phyloP scores from a whole-genome alignment of 2,329 filamentous ascomycete genomes.

The Phialophora verrucosa region DNA sequence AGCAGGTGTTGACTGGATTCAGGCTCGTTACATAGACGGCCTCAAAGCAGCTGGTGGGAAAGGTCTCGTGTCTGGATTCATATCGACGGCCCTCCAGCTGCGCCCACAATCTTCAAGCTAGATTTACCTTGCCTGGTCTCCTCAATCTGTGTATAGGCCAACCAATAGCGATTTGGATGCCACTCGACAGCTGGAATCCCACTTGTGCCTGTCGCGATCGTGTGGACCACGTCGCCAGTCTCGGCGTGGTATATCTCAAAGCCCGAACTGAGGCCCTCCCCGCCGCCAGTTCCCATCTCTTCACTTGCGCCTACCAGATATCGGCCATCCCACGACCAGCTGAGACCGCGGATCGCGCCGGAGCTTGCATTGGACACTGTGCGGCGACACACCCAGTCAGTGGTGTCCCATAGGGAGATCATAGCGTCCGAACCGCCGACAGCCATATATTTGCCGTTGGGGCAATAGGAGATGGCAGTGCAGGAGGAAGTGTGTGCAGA shows the following conservation, averaged over 20 bases:
- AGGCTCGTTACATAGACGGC: neutral
- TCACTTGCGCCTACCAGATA: constrained; percentile 57
- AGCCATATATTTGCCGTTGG: constrained; percentile 56
- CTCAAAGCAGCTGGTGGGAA: neutral
- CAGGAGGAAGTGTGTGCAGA: constrained; percentile 58
- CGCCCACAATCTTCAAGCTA: constrained; percentile 56
- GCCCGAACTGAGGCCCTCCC: constrained; percentile 43
- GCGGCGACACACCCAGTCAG: constrained; percentile 57
- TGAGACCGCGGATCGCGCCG: constrained; percentile 54
- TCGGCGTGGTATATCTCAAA: constrained; percentile 59
- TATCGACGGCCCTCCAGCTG: constrained; percentile 45
- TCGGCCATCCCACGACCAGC: constrained; percentile 58
- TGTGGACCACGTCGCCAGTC: constrained; percentile 56
- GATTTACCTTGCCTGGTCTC: constrained; percentile 46
- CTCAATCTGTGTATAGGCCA: constrained; percentile 56
- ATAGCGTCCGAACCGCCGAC: constrained; percentile 57
- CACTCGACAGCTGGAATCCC: constrained; percentile 56
- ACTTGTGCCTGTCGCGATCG: constrained; percentile 49
- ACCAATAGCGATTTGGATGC: constrained; percentile 57
- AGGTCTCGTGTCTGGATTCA: constrained; percentile 10
- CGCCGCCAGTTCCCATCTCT: constrained; percentile 50
- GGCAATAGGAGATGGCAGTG: constrained; percentile 53
- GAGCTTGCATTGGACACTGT: constrained; percentile 53
- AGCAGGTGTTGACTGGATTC: neutral
- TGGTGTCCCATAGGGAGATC: constrained; percentile 59